phyloP scores from a whole-genome alignment of 441 rosid species.

The Adansonia gregorii region DNA sequence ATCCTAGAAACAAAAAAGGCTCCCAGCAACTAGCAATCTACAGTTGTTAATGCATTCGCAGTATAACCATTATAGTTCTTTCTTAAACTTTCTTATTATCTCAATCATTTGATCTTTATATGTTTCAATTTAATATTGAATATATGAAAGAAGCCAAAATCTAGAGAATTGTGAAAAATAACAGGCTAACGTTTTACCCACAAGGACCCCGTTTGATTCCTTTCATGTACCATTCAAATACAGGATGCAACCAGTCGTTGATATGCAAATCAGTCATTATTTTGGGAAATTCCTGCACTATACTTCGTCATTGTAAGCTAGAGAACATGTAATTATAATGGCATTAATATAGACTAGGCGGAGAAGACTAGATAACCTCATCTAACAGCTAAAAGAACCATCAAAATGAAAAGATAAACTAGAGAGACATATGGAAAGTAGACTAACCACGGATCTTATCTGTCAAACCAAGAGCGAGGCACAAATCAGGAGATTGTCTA shows the following conservation, averaged over 20 bases:
- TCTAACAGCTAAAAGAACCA: slow-evolving; percentile 16
- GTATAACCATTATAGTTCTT: background rate
- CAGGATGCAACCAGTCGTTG: background rate
- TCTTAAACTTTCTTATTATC: background rate
- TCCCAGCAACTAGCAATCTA: background rate
- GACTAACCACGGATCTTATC: slow-evolving; percentile 27
- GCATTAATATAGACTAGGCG: background rate
- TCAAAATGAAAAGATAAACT: background rate
- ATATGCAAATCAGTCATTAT: background rate
- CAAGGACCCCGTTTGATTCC: background rate
- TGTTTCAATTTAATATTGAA: background rate
- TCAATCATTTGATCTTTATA: background rate
- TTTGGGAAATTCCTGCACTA: slow-evolving; percentile 4
- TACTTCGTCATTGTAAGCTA: background rate
- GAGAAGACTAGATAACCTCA: background rate
- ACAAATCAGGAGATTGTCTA: slow-evolving; percentile 24
- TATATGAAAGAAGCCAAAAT: background rate
- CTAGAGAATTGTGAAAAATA: background rate
- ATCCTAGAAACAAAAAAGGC: background rate
- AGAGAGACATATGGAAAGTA: background rate
- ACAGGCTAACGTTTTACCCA: background rate
- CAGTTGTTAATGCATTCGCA: background rate
- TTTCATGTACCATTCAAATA: background rate
- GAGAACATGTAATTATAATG: background rate
- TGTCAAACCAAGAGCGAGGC: slow-evolving; percentile 31